These are phyloP conservation scores for Daldinia grandis DNA, from an alignment of 495 filamentous ascomycete genomes.

Conservation along the genomic window DNA sequence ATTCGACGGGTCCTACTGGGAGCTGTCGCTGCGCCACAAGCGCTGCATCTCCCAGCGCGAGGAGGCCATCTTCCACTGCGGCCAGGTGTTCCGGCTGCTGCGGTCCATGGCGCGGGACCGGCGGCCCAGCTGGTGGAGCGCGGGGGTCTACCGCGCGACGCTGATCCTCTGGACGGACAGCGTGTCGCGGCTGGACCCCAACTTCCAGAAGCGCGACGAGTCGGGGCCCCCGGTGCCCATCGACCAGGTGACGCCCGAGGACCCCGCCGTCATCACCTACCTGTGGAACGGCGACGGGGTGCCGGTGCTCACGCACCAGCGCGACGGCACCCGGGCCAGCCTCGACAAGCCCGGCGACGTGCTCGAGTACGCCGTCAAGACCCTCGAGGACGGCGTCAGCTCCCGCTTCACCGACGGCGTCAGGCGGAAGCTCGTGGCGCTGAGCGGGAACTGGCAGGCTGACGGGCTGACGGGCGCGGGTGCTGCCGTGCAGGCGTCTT, in stretches of 20 bases:
- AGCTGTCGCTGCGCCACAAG: conserved; percentile 56
- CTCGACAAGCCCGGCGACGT: conserved; percentile 53
- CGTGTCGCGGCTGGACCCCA: conserved; percentile 47
- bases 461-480: conserved; percentile 16
- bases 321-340: conserved; percentile 42
- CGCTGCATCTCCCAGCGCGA: conserved; percentile 63
- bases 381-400: conserved; percentile 56
- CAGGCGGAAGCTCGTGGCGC: conserved; percentile 52
- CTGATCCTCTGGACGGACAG: conserved; percentile 61
- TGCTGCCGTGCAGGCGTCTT: background rate
- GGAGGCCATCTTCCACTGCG: conserved; percentile 67
- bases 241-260: conserved; percentile 51
- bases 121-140: conserved; percentile 63
- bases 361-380: conserved; percentile 53
- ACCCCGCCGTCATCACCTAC: conserved; percentile 50
- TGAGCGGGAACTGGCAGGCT: conserved; percentile 47
- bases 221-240: conserved; percentile 44
- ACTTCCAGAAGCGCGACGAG: conserved; percentile 45
- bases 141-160: conserved; percentile 61
- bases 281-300: conserved; percentile 51
- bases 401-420: conserved; percentile 58
- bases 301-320: conserved; percentile 46
- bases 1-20: conserved; percentile 58
- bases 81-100: conserved; percentile 65
- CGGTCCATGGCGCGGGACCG: conserved; percentile 53